A percentile compares a stretch with the other conserved stretches of the same genome.
phyloP scores from a whole-genome alignment of 2,329 filamentous ascomycete genomes.

The Cladophialophora psammophila region DNA sequence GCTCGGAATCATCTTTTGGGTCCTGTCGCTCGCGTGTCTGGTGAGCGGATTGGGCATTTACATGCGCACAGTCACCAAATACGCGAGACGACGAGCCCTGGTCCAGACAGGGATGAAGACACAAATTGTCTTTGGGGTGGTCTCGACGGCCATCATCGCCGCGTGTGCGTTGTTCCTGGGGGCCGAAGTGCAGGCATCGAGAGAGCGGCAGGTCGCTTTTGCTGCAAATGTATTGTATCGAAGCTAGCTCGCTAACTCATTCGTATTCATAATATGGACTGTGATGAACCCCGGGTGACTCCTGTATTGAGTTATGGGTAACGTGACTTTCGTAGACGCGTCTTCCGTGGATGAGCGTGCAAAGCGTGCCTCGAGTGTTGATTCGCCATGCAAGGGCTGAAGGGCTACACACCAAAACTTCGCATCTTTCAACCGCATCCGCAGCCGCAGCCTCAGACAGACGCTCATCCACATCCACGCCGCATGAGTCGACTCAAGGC shows the following conservation, averaged over 20 bases:
- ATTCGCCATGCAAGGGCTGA: slow-evolving; percentile 15
- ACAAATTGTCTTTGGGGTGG: slow-evolving; percentile 69
- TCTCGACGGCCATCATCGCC: slow-evolving; percentile 53
- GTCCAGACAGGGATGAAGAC: slow-evolving; percentile 96
- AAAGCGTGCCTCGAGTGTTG: slow-evolving; percentile 16
- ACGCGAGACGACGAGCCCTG: slow-evolving; percentile 77
- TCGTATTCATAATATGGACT: background rate
- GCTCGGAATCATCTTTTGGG: slow-evolving; percentile 87
- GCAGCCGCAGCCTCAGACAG: slow-evolving; percentile 15
- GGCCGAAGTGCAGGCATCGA: slow-evolving; percentile 44
- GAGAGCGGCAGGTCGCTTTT: background rate
- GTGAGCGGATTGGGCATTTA: slow-evolving; percentile 84
- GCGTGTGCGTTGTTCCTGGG: slow-evolving; percentile 55
- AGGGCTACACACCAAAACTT: slow-evolving; percentile 15
- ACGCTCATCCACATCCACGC: slow-evolving; percentile 15
- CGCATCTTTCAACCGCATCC: slow-evolving; percentile 15
- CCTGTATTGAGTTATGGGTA: background rate
- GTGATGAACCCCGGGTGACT: too few relatives aligned
- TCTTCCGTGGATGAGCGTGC: slow-evolving; percentile 11
- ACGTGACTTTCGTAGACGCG: slow-evolving; percentile 16
- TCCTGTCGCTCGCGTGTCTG: slow-evolving; percentile 78
- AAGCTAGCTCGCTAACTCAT: background rate
- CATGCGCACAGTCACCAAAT: slow-evolving; percentile 80
- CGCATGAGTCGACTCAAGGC: slow-evolving; percentile 28
- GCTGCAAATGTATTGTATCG: slow-evolving; percentile 5